Conservation (phyloP, 1,284 basidiomycete genomes). For the Retiboletus flavoniger region DNA sequence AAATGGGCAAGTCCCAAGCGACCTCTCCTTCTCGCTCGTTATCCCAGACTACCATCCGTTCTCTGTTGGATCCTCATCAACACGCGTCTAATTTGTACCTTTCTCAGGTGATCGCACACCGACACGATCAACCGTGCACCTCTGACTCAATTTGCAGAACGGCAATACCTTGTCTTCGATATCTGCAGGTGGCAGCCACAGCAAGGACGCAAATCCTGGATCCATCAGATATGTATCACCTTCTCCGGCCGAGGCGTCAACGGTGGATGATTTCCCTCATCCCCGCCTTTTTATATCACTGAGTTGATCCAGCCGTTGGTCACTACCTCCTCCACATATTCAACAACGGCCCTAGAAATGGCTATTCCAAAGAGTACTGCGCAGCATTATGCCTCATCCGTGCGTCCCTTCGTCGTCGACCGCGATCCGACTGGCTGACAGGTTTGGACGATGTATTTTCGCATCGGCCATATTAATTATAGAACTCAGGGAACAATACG, state of each 20-base stretch:
- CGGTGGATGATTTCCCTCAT: conserved; percentile 14
- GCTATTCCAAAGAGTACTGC: conserved; percentile 8
- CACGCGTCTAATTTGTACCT: conserved; percentile 3
- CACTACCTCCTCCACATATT: conserved; percentile 1
- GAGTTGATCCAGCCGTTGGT: conserved; percentile 11
- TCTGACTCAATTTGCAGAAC: conserved; percentile 22
- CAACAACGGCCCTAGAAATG: conserved; percentile 17
- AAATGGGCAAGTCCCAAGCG: conserved; percentile 12
- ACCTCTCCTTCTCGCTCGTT: conserved; percentile 2
- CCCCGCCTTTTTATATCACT: conserved; percentile 12
- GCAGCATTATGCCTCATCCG: neutral
- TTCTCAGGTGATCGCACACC: conserved; percentile 18
- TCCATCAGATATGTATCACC: conserved; percentile 8
- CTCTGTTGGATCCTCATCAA: conserved; percentile 18
- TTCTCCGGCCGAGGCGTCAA: conserved; percentile 5
- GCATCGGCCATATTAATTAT: neutral
- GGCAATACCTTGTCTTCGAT: conserved; percentile 10
- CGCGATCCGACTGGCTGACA: neutral
- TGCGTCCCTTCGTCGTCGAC: conserved; percentile 11
- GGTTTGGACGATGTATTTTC: neutral
- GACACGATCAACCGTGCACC: neutral
- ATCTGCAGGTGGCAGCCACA: neutral
- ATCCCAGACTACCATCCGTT: conserved; percentile 8
- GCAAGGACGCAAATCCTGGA: conserved; percentile 5
- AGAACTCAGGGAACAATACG: conserved; percentile 7